Evolutionary conservation across 257 asterid genomes (phyloP).

Genomic region (Petunia secreta): DNA sequence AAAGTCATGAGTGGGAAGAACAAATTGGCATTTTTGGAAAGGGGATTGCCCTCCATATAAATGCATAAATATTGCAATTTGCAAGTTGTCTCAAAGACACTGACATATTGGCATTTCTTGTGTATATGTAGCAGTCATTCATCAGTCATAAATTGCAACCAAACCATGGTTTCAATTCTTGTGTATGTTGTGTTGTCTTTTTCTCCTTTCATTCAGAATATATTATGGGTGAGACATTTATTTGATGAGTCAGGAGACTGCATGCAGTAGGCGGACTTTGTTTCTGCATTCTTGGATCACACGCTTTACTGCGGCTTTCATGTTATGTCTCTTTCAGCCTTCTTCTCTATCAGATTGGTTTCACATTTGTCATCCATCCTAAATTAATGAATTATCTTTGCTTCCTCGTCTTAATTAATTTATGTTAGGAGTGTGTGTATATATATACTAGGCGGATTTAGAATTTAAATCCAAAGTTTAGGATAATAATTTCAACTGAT

Average conservation of each 20-base stretch:
- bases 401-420: too few relatives aligned
- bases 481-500: too few relatives aligned
- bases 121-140: constrained; percentile 16
- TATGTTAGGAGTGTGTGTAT: too few relatives aligned
- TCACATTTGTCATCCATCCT: neutral
- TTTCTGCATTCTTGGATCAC: constrained; percentile 39
- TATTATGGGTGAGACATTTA: constrained; percentile 12
- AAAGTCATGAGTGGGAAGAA: neutral
- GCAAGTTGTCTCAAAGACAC: constrained; percentile 35
- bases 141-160: constrained; percentile 34
- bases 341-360: neutral
- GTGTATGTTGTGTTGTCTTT: constrained; percentile 8
- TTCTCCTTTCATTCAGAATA: constrained; percentile 26
- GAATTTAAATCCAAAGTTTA: too few relatives aligned
- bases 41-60: neutral
- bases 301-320: constrained; percentile 14
- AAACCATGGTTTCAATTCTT: constrained; percentile 15
- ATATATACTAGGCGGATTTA: too few relatives aligned
- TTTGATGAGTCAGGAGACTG: constrained; percentile 4
- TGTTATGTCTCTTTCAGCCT: constrained; percentile 9
- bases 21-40: neutral
- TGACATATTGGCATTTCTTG: constrained; percentile 37
- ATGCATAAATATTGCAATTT: neutral
- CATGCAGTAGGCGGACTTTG: constrained; percentile 20
- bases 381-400: too few relatives aligned